Evolutionary conservation across 768 basidiomycete genomes (phyloP), one percentile per base, ranked within the genome.

Genomic region (Rhodotorula paludigena): DNA sequence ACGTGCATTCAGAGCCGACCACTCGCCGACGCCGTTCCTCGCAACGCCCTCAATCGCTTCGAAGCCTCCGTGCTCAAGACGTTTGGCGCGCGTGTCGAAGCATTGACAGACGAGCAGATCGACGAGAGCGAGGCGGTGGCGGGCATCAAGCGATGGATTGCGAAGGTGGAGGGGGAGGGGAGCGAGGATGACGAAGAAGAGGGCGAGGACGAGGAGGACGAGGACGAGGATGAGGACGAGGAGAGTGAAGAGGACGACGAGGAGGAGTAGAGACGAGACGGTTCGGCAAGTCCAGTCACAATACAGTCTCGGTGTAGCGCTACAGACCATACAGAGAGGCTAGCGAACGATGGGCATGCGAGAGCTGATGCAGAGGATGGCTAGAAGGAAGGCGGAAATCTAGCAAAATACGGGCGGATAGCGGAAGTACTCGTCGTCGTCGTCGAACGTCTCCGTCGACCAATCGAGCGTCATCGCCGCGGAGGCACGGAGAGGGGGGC

Each of bases 1-100:
- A 18, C 36, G 5, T 2, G 32, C 23, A 32, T 35, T 33, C 73
- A 87, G 86, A 84, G 84, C 80, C 83, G 82, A 42, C 85, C 85
- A 0, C 66, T 84, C 76, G 77, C 82, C 62, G 82, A 93, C 80
- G 79, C 82, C 54, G 74, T 82, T 64, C 78, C 87, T 21, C 85
- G 83, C 49, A 92, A 87, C 66, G 86, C 90, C 0, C 81, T 94
- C 57, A 79, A 78, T 32, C 86, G 85, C 68, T 92, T 94, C 75
- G 85, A 89, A 39, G 76, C 81, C 1, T 66, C 80, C 8, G 80
- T 96, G 49, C 77, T 79, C 56, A 92, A 90, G 81, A 60, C 51
- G 5, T 74, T 74, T 28, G 66, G 51, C 33, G 67, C 62, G 12
- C 49, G 63, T 0, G 18, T 72, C 10, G 66, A 65, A 3, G 66